These are phyloP conservation scores for Colletotrichum kahawae DNA, from an alignment of 2,329 filamentous ascomycete genomes.

Conservation along the genomic window DNA sequence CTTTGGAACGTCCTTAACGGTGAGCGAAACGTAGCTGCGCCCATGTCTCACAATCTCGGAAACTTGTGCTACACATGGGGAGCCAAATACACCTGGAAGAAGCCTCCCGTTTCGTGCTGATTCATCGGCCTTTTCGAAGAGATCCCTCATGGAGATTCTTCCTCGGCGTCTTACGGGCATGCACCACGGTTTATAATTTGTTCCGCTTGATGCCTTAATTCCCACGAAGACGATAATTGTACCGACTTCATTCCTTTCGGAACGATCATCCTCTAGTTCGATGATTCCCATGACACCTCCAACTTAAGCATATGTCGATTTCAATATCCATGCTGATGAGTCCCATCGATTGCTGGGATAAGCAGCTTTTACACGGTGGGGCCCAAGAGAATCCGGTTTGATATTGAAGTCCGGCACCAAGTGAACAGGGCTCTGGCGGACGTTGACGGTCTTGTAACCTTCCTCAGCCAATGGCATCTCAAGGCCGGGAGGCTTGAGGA, in stretches of 20 bases:
- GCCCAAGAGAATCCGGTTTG: background rate
- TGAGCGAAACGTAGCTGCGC: background rate
- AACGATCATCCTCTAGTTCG: background rate
- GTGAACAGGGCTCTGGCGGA: background rate
- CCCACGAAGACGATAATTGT: background rate
- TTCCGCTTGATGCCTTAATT: fast-evolving
- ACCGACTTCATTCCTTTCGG: background rate
- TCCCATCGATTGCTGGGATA: background rate
- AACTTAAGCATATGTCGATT: background rate
- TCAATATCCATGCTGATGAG: background rate
- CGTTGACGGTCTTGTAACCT: background rate
- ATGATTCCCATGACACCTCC: background rate
- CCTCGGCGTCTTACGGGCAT: background rate
- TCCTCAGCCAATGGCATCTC: background rate
- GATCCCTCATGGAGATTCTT: background rate
- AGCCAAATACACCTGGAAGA: background rate
- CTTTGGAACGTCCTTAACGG: background rate
- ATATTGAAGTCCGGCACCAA: background rate
- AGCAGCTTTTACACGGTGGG: background rate
- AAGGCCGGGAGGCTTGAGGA: background rate
- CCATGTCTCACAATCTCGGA: background rate
- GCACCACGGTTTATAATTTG: background rate
- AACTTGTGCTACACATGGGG: background rate
- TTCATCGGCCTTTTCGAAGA: background rate
- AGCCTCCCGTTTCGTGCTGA: background rate